These are phyloP conservation scores for Xylaria hypoxylon DNA, from an alignment of 2,329 filamentous ascomycete species.

Conservation along the genomic window DNA sequence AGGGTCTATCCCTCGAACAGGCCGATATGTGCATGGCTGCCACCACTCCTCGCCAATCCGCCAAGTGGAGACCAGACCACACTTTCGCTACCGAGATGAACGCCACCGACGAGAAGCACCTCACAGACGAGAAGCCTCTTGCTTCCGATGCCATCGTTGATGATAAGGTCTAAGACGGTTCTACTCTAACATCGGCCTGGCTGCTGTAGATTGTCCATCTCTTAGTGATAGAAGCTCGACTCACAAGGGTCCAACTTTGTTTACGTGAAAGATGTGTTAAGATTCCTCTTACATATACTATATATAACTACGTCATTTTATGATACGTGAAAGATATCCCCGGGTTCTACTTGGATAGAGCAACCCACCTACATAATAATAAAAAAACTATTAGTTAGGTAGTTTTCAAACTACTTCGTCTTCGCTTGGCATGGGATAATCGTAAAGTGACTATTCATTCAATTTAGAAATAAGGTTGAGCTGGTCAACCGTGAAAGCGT, in stretches of 20 bases:
- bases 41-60: constrained; percentile 56
- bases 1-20: constrained; percentile 78
- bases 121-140: constrained; percentile 42
- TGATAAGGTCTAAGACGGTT: constrained; percentile 46
- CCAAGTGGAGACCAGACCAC: constrained; percentile 51
- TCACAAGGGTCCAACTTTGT: constrained; percentile 13
- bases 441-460: background rate
- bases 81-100: constrained; percentile 52
- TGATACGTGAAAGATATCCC: constrained; percentile 35
- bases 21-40: constrained; percentile 73
- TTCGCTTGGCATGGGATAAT: background rate
- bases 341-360: constrained; percentile 29
- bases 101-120: constrained; percentile 45
- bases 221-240: constrained; percentile 26
- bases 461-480: background rate
- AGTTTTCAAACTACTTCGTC: background rate
- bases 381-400: constrained; percentile 21
- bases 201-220: constrained; percentile 28
- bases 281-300: constrained; percentile 30
- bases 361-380: constrained; percentile 30
- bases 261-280: constrained; percentile 28
- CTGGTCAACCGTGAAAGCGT: too few relatives aligned
- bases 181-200: background rate
- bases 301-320: constrained; percentile 32
- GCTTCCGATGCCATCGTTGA: constrained; percentile 40